These are phyloP conservation scores for Dioscorea dumetorum DNA, from an alignment of 106 monocot species.

Conservation along the genomic window DNA sequence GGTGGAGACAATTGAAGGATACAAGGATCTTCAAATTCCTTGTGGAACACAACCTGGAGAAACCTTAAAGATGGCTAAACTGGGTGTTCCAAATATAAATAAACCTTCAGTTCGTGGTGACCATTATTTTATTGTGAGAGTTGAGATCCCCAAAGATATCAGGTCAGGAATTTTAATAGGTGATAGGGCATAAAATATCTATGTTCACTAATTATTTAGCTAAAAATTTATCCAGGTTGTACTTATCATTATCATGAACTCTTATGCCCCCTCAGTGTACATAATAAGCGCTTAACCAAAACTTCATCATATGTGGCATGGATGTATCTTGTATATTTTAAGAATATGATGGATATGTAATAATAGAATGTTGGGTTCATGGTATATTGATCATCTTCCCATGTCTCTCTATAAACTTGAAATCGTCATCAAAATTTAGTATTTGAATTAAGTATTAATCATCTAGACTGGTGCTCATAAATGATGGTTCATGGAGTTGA, in stretches of 20 bases:
- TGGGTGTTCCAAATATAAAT: slow-evolving; percentile 84
- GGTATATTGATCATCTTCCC: neutral
- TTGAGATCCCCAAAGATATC: slow-evolving; percentile 76
- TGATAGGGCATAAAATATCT: neutral
- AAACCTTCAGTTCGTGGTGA: slow-evolving; percentile 80
- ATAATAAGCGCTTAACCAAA: too few species aligned
- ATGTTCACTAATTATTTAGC: neutral
- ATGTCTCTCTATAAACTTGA: neutral
- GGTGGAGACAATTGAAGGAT: slow-evolving; percentile 86
- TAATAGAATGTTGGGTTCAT: neutral
- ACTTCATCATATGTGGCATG: too few species aligned
- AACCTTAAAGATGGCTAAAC: slow-evolving; percentile 46
- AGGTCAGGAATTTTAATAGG: slow-evolving; percentile 30
- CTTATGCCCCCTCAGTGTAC: too few species aligned
- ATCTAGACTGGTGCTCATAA: neutral
- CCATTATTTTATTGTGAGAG: slow-evolving; percentile 66
- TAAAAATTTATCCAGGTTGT: too few species aligned
- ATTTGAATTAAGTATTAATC: too few species aligned
- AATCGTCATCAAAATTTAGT: neutral
- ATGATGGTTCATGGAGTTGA: neutral
- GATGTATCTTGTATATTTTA: too few species aligned
- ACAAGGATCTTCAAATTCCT: slow-evolving; percentile 65
- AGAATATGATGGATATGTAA: too few species aligned
- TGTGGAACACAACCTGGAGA: slow-evolving; percentile 88
- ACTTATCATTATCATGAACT: too few species aligned